Evolutionary conservation across 78 protist species (phyloP), one percentile per base, ranked within the genome.

Genomic region (Dictyostelium citrinum): DNA sequence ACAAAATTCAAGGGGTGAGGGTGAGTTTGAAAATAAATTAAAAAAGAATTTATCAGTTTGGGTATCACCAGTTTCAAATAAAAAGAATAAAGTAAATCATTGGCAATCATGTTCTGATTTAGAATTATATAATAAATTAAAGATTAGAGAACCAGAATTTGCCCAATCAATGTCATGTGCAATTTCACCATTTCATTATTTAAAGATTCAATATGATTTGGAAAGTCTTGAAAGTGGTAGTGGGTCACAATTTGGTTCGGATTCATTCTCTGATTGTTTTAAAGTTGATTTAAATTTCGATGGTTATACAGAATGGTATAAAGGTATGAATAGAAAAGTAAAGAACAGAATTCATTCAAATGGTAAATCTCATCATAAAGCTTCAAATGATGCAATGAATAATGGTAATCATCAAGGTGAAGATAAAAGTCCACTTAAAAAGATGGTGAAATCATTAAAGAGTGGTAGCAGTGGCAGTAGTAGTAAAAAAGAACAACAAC

Each of bases 101-200:
- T 74, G 55, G 81, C 81, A 74, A 64, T 51, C 83, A 76, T 58
- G 64, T 81, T 29, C 31, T 14, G 93, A 88, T 22, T 77, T 88
- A 45, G 85, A 88, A 33, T n/a, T 78, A 17, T 88, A 78, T 64
- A 78, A 77, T 41, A 88, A 68, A 79, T 39, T 78, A 9, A 88
- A 88, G 39, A 60, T 67, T 31, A 58, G 82, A 12, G 93, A 88
- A 46, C 70, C 45, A 9, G 93, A 88, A 17, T 88, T 78, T 78
- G 84, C 93, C 1, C 93, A 88, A 37, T 78, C 86, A 31, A 51
- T 88, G n/a, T 55, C 93, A 27, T 88, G 85, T 88, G 93, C 93
- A 16, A 80, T 88, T 11, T 78, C 93, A 22, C 93, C 93, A 27
- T 88, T 88, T 68, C 93, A 78, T 2, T 88, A 88, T 68, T 35